Evolutionary conservation across 108 stramenopile species (phyloP), one percentile per base, ranked within the genome.

Genomic region (Skeletonema menzelii): DNA sequence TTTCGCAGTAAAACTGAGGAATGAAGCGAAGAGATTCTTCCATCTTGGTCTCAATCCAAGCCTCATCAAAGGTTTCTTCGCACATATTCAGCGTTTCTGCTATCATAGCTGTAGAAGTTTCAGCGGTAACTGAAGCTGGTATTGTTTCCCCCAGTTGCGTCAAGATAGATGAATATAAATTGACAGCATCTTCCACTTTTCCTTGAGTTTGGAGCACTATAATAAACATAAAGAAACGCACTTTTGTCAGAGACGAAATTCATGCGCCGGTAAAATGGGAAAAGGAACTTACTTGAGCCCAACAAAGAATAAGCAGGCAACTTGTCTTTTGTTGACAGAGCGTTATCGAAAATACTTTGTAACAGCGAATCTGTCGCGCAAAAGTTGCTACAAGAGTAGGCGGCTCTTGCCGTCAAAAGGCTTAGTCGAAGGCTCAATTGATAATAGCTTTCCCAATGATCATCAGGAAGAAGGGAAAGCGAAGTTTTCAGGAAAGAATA

Each of bases 81-180:
- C 27, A 35, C 35, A 34, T 34, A 8, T 34, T 24, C 35, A 35
- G 13, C 59, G 59, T 60, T 38, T 60, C 59, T 60, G 17, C 34
- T 5, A 60, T 32, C 17, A 60, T 19, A 38, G 13, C 6, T 19
- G 35, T 20, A 17, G 17, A 10, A 17, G 59, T 19, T 60, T 60
- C 37, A 3, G 37, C 4, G 22, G 32, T 6, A 11, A 60, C 37
- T 19, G 59, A 12, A 17, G 32, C 59, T 34, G 59, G 59, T 30
- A 60, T 60, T 24, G 31, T 60, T 60, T 60, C 59, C n/a, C 37
- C 37, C 10, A 60, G 59, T 35, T 60, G 59, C 10, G 59, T 22
- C 22, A 60, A 31, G 27, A 31, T 10, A 34, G n/a, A 34, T 13
- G 17, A 38, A 11, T 19, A 60, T 14, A 8, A 34, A 30, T 34